Evolutionary conservation across 2,329 filamentous ascomycete genomes (phyloP).

Genomic region (Dothideomycetidae sp.): DNA sequence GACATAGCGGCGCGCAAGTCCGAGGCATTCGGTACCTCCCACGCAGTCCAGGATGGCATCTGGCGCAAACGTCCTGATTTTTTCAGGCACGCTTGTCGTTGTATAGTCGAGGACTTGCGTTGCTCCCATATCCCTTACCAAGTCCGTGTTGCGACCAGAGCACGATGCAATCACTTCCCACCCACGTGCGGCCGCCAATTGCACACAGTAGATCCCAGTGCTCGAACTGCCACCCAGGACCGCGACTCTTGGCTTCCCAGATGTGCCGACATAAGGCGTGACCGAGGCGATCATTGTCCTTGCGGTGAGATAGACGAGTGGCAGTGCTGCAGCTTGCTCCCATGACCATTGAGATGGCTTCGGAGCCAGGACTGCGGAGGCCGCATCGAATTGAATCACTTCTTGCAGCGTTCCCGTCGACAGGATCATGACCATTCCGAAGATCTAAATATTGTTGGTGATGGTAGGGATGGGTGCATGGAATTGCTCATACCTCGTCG

Average conservation of each 20-base stretch:
- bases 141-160: constrained; percentile 42
- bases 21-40: constrained; percentile 27
- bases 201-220: constrained; percentile 22
- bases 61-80: constrained; percentile 37
- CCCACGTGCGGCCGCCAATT: constrained; percentile 19
- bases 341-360: constrained; percentile 20
- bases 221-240: constrained; percentile 21
- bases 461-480: no score
- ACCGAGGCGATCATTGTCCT: constrained; percentile 20
- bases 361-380: constrained; percentile 15
- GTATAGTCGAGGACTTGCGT: constrained; percentile 52
- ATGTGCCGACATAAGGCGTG: constrained; percentile 16
- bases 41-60: constrained; percentile 47
- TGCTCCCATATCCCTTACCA: constrained; percentile 45
- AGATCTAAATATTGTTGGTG: no score
- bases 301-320: constrained; percentile 22
- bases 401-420: constrained; percentile 19
- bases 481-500: constrained; percentile 21
- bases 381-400: constrained; percentile 18
- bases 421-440: constrained; percentile 19
- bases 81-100: constrained; percentile 33
- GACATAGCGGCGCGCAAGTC: constrained; percentile 34
- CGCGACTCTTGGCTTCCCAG: constrained; percentile 17
- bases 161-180: constrained; percentile 35
- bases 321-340: constrained; percentile 20